These are phyloP conservation scores for Fusarium sp. DNA, from an alignment of 2,329 filamentous ascomycete genomes.

Conservation along the genomic window DNA sequence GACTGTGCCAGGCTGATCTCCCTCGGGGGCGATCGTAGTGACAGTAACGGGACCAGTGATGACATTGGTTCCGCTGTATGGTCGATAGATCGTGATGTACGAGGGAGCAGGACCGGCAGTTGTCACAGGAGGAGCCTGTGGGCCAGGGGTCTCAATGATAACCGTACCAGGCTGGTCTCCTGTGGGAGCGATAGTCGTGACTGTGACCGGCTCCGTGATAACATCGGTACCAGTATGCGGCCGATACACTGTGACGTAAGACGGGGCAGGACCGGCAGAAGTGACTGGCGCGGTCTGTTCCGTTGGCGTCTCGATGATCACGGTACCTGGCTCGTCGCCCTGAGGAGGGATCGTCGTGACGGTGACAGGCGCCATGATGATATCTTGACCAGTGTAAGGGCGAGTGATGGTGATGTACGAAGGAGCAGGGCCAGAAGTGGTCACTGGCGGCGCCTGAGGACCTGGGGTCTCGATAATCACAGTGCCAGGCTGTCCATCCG, in stretches of 20 bases:
- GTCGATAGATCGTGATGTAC: neutral
- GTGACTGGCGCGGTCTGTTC: conserved; percentile 16
- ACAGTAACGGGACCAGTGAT: neutral
- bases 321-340: conserved; percentile 23
- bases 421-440: neutral
- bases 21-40: conserved; percentile 25
- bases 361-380: conserved; percentile 22
- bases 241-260: conserved; percentile 24
- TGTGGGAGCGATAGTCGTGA: conserved; percentile 21
- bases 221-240: conserved; percentile 21
- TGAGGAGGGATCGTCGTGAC: conserved; percentile 22
- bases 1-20: conserved; percentile 26
- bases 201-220: conserved; percentile 22
- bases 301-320: conserved; percentile 28
- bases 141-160: conserved; percentile 26
- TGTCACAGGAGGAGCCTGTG: conserved; percentile 14
- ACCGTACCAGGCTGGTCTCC: conserved; percentile 27
- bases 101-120: conserved; percentile 12
- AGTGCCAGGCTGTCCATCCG: conserved; percentile 21
- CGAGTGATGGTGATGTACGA: conserved; percentile 27
- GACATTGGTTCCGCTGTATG: neutral
- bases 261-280: conserved; percentile 16
- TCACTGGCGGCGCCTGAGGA: neutral
- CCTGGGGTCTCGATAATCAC: conserved; percentile 24
- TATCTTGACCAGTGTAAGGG: conserved; percentile 18